These are phyloP conservation scores for Pyricularia pennisetigena DNA, from an alignment of 2,329 filamentous ascomycete species.

Conservation along the genomic window DNA sequence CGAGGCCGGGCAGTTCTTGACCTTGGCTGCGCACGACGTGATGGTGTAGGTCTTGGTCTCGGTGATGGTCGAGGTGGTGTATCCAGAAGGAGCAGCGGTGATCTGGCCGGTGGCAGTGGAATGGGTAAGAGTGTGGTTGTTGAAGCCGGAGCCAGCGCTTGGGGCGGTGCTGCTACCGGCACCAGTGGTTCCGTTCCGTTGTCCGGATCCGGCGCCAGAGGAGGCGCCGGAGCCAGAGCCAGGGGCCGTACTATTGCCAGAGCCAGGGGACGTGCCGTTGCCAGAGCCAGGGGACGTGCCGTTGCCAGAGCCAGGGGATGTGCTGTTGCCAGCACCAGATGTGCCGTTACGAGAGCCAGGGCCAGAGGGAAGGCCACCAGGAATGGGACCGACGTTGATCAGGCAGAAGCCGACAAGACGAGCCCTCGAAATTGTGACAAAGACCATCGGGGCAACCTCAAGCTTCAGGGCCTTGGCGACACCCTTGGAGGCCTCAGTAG, in stretches of 20 bases:
- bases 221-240: constrained; percentile 4
- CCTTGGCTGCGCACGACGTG: constrained; percentile 18
- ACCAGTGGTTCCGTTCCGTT: background rate
- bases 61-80: constrained; percentile 14
- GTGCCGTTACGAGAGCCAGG: background rate
- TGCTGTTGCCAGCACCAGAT: background rate
- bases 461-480: constrained; percentile 14
- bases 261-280: background rate
- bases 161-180: background rate
- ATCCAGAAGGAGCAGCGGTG: background rate
- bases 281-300: background rate
- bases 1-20: constrained; percentile 19
- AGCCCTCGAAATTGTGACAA: constrained; percentile 16
- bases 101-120: background rate
- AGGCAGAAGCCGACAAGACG: constrained; percentile 11
- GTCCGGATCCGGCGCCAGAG: background rate
- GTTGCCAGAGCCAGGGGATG: background rate
- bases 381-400: constrained; percentile 5
- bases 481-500: constrained; percentile 12
- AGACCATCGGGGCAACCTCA: constrained; percentile 16
- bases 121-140: background rate
- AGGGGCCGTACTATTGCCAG: background rate
- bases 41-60: constrained; percentile 18
- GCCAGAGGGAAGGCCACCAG: background rate
- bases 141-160: background rate